Evolutionary conservation across 768 basidiomycete species (phyloP), one percentile per base, ranked within the genome.

Genomic region (Candolleomyces aberdarensis): DNA sequence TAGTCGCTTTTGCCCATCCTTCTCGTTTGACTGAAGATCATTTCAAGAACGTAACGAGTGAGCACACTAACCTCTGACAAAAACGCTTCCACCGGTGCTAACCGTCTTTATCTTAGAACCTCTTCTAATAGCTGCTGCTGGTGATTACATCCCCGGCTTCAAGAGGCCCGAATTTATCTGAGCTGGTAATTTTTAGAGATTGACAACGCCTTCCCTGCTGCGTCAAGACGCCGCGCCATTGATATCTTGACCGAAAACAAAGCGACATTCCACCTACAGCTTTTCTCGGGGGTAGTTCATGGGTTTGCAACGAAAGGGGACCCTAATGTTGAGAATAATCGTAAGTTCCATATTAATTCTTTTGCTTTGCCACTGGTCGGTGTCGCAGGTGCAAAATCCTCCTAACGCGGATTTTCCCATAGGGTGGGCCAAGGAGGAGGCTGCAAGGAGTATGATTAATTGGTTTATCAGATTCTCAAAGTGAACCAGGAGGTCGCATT

Each of bases 401-500:
- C 17, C 32, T 50, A 11, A 22, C 32, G 17, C 19, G 29, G 10
- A n/a, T n/a, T 31, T 13, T n/a, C 31, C 13, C 51, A 8, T 51
- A 86, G 85, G 83, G 17, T 86, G 84, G 80, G 83, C 83, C 0
- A 85, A 85, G 63, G 85, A 86, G 64, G 80, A 85, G 57, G 81
- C 82, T 7, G 84, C 84, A 3, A 74, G 78, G 1, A 77, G 79
- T 43, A 73, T 84, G 49, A 69, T 81, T 29, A 67, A 66, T 3
- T 86, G 85, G 83, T 85, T 85, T 66, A 69, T 74, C 53, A 71
- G 83, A 36, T 85, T 85, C 64, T 60, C 59, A 13, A 59, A 58
- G 11, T 36, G 36, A 36, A 8, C 8, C 3, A 36, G 36, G 36
- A 36, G 36, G 36, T 36, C 5, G 26, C 26, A 26, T 26, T 26